Conservation (phyloP, 2,329 filamentous ascomycete species). For the Aspergillus transmontanensis region DNA sequence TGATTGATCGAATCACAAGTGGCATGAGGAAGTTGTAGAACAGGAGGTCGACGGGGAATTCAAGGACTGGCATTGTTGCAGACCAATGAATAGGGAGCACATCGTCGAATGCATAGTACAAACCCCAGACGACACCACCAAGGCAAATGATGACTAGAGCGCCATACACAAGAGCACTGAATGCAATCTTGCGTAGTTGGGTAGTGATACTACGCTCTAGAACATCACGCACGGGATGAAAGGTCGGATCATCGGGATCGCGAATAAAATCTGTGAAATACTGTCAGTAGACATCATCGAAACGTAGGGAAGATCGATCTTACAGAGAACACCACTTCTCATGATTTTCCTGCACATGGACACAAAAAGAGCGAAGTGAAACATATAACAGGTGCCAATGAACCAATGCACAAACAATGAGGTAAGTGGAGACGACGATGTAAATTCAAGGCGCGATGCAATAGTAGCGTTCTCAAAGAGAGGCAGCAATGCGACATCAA, state of each 20-base stretch:
- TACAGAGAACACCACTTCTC: conserved; percentile 88
- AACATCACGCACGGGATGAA: conserved; percentile 95
- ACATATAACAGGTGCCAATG: conserved; percentile 98
- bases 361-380: conserved; percentile 97
- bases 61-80: conserved; percentile 85
- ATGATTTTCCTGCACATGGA: conserved; percentile 99
- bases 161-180: conserved; percentile 94
- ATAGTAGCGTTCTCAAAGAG: conserved; percentile 83
- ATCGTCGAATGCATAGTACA: conserved; percentile 66
- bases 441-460: conserved; percentile 76
- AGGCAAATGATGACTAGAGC: conserved; percentile 89
- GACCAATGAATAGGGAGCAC: conserved; percentile 93
- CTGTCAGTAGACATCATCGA: conserved; percentile 6
- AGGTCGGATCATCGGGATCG: conserved; percentile 96
- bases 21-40: conserved; percentile 98
- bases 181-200: conserved; percentile 92
- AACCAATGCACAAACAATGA: conserved; percentile 99
- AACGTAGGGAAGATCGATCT: conserved; percentile 41
- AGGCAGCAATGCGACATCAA: conserved; percentile 85
- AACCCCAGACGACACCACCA: conserved; percentile 93
- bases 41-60: conserved; percentile 90
- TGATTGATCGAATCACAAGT: conserved; percentile 78
- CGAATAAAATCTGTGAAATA: conserved; percentile 77
- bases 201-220: conserved; percentile 89
- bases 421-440: conserved; percentile 76